phyloP scores from a whole-genome alignment of 2,329 filamentous ascomycete genomes.

The Aspergillus sp. region DNA sequence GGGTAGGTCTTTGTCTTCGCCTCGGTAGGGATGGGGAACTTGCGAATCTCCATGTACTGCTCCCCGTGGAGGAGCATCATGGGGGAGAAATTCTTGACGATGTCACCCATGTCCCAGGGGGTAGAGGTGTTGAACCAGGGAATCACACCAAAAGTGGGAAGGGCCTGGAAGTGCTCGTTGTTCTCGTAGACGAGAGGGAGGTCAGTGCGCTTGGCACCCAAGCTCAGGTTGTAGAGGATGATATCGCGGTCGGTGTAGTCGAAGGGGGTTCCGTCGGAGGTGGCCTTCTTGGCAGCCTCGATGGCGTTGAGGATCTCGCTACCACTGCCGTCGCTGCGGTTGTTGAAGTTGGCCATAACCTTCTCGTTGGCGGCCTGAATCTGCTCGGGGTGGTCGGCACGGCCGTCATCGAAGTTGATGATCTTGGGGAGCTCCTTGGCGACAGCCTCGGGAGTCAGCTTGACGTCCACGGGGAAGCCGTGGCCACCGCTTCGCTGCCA shows the following conservation, averaged over 20 bases:
- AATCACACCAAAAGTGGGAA: constrained; percentile 95
- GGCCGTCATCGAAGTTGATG: constrained; percentile 82
- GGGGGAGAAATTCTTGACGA: constrained; percentile 94
- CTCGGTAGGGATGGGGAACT: constrained; percentile 87
- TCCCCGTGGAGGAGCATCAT: constrained; percentile 99
- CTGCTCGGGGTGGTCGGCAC: constrained; percentile 84
- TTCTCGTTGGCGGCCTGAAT: constrained; percentile 76
- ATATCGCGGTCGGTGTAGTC: constrained; percentile 83
- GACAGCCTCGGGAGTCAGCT: constrained; percentile 83
- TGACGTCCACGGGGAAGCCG: constrained; percentile 85
- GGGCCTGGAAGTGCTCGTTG: constrained; percentile 85
- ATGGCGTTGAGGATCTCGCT: constrained; percentile 76
- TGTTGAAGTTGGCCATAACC: constrained; percentile 83
- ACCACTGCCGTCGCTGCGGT: constrained; percentile 64
- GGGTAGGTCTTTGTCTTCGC: constrained; percentile 76
- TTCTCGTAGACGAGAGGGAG: constrained; percentile 89
- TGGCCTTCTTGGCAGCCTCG: constrained; percentile 71
- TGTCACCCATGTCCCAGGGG: constrained; percentile 77
- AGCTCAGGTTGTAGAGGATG: constrained; percentile 92
- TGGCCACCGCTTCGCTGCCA: constrained; percentile 93
- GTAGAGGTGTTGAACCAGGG: constrained; percentile 85
- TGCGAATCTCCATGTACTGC: constrained; percentile 93
- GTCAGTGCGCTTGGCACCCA: constrained; percentile 89
- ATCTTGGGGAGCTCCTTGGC: constrained; percentile 76
- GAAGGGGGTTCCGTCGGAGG: constrained; percentile 76